These are phyloP conservation scores for Xylariaceae sp. DNA, from an alignment of 2,329 filamentous ascomycete species.

Conservation along the genomic window DNA sequence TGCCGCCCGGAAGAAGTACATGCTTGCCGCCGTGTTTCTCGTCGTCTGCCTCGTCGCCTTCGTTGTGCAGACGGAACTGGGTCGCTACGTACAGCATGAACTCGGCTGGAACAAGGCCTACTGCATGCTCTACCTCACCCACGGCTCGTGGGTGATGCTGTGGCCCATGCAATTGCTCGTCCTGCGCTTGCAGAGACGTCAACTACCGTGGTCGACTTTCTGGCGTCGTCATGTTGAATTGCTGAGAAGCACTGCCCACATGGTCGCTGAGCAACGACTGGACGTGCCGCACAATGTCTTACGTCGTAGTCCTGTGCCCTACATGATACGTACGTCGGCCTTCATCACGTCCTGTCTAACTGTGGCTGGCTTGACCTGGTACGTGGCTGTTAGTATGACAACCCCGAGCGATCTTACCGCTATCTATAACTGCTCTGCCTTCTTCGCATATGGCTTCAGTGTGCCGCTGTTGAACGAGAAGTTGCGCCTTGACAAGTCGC, in stretches of 20 bases:
- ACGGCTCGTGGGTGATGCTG: conserved; percentile 85
- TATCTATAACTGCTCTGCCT: conserved; percentile 98
- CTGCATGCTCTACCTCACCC: conserved; percentile 97
- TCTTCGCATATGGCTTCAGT: conserved; percentile 96
- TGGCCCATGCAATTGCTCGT: conserved; percentile 82
- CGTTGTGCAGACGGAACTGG: conserved; percentile 90
- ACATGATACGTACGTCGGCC: conserved; percentile 73
- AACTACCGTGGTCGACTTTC: conserved; percentile 75
- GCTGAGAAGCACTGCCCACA: conserved; percentile 57
- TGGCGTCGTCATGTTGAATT: conserved; percentile 61
- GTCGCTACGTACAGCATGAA: conserved; percentile 88
- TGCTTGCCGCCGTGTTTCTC: conserved; percentile 80
- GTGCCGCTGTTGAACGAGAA: conserved; percentile 85
- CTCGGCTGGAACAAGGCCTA: conserved; percentile 97
- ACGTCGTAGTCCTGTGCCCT: conserved; percentile 47
- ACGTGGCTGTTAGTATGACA: conserved; percentile 88
- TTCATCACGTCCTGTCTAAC: conserved; percentile 83
- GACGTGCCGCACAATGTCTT: conserved; percentile 50
- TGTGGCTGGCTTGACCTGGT: conserved; percentile 89
- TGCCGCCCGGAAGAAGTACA: conserved; percentile 76
- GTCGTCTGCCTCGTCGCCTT: conserved; percentile 80
- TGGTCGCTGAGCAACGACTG: conserved; percentile 77
- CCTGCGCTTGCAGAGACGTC: conserved; percentile 71
- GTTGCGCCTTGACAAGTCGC: conserved; percentile 74
- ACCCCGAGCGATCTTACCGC: conserved; percentile 91